A percentile compares a stretch with the other conserved stretches of the same genome.
Conservation (phyloP, 2,329 filamentous ascomycete species). For the Alternaria sp. region DNA sequence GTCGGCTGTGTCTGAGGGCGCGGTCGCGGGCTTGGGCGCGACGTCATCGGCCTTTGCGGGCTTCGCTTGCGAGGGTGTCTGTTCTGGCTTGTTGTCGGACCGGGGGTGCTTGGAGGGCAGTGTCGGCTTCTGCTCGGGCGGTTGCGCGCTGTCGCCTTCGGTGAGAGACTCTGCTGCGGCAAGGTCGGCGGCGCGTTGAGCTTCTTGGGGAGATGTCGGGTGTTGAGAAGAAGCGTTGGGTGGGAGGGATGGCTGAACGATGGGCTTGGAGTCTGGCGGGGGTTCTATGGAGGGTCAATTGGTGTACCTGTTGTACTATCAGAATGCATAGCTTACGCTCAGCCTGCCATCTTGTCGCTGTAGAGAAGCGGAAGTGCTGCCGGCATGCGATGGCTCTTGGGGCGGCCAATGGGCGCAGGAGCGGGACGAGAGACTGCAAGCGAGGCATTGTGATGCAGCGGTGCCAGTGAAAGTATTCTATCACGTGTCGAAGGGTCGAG, state of each 20-base stretch:
- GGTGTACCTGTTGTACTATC: not conserved
- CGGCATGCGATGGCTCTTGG: slow-evolving; percentile 46
- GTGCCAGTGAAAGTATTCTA: not conserved
- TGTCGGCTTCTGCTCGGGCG: slow-evolving; percentile 27
- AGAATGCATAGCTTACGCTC: slow-evolving; percentile 30
- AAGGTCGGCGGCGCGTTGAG: slow-evolving; percentile 38
- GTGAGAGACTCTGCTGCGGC: slow-evolving; percentile 44
- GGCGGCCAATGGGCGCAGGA: slow-evolving; percentile 50
- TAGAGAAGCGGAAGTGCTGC: slow-evolving; percentile 52
- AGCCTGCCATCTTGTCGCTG: slow-evolving; percentile 32
- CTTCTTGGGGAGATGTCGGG: slow-evolving; percentile 42
- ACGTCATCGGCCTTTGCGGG: slow-evolving; percentile 1
- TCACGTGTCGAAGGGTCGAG: not conserved
- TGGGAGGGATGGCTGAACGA: slow-evolving; percentile 23
- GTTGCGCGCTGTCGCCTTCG: slow-evolving; percentile 42
- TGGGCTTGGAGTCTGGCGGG: slow-evolving; percentile 38
- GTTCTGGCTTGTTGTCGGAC: slow-evolving; percentile 9
- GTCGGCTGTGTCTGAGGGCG: slow-evolving; percentile 4
- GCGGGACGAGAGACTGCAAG: slow-evolving; percentile 44
- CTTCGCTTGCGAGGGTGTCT: slow-evolving; percentile 10
- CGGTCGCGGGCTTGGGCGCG: not conserved
- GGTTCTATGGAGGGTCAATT: slow-evolving; percentile 11
- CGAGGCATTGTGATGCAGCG: slow-evolving; percentile 40
- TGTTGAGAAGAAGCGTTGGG: slow-evolving; percentile 29
- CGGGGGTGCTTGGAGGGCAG: slow-evolving; percentile 25